Evolutionary conservation across 768 basidiomycete species (phyloP).

Genomic region (Tephrocybe sp.): DNA sequence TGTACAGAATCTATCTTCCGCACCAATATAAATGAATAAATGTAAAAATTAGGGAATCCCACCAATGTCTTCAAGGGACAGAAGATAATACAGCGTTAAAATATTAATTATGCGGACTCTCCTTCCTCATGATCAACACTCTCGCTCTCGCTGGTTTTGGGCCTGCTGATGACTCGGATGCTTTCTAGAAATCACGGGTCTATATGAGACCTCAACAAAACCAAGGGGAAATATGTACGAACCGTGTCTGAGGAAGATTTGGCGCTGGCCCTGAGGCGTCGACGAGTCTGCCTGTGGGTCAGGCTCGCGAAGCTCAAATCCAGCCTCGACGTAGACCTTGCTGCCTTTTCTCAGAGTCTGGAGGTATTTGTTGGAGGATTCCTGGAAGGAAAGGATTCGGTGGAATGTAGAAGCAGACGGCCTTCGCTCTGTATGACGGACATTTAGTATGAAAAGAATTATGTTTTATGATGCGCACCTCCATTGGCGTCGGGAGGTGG

Average conservation of each 20-base stretch:
- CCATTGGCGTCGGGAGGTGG: conserved; percentile 60
- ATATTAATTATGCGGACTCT: neutral
- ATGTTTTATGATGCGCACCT: conserved; percentile 35
- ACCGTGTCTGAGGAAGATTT: conserved; percentile 85
- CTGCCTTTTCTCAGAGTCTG: conserved; percentile 64
- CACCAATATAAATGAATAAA: neutral
- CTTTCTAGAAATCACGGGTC: conserved; percentile 37
- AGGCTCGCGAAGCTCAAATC: conserved; percentile 73
- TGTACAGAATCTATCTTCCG: neutral
- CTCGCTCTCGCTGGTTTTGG: conserved; percentile 12
- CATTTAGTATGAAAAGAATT: neutral
- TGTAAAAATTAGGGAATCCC: neutral
- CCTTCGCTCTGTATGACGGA: conserved; percentile 41
- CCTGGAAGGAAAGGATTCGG: conserved; percentile 69
- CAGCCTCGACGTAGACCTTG: conserved; percentile 79
- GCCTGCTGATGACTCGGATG: conserved; percentile 44
- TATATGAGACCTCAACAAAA: neutral
- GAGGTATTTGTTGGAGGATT: conserved; percentile 59
- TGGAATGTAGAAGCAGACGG: conserved; percentile 69
- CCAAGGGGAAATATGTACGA: conserved; percentile 16
- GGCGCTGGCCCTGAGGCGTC: conserved; percentile 71
- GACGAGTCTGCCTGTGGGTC: conserved; percentile 62
- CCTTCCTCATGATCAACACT: neutral
- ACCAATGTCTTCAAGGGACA: neutral
- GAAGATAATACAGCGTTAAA: neutral